These are phyloP conservation scores for Coccomyxa sp. DNA, from an alignment of 139 green algal species.

Conservation along the genomic window DNA sequence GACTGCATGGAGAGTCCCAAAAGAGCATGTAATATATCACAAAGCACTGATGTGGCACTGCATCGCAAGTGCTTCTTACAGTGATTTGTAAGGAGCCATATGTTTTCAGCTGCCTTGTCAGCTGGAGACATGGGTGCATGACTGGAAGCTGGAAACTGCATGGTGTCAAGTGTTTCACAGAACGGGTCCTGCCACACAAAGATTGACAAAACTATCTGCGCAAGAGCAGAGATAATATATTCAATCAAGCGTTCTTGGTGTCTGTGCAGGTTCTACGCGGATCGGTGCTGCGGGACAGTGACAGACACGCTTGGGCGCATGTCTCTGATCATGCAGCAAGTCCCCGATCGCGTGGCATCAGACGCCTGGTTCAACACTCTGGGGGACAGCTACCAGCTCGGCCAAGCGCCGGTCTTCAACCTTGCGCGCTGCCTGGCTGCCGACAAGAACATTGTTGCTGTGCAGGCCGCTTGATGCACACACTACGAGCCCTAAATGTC, in stretches of 20 bases:
- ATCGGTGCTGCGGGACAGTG: background rate
- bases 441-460: background rate
- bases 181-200: background rate
- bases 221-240: background rate
- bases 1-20: background rate
- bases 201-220: background rate
- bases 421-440: background rate
- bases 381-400: background rate
- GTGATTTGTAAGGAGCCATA: background rate
- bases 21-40: background rate
- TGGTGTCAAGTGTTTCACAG: background rate
- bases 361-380: background rate
- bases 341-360: background rate
- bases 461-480: background rate
- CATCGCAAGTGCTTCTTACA: background rate
- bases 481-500: no score
- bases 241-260: background rate
- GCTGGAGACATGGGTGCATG: background rate
- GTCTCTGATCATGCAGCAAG: background rate
- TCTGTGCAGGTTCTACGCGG: background rate
- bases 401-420: background rate
- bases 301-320: background rate
- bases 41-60: background rate
- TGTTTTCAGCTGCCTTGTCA: background rate
- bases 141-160: background rate